phyloP scores from a whole-genome alignment of 106 monocot genomes.

The Dioscorea alata region DNA sequence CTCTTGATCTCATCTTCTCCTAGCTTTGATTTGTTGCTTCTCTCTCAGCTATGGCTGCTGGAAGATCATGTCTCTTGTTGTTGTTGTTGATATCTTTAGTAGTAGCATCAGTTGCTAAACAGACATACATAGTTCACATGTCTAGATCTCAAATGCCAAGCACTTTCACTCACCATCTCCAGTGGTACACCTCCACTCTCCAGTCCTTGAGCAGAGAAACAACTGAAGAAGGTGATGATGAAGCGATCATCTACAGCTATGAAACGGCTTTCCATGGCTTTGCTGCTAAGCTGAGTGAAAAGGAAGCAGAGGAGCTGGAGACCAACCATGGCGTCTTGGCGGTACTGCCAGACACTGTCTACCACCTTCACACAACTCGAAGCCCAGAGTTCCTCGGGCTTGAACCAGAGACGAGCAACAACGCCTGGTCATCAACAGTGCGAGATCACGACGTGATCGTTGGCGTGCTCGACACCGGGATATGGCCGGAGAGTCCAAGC shows the following conservation, averaged over 20 bases:
- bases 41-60: not conserved
- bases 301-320: constrained; percentile 38
- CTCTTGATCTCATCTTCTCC: no score
- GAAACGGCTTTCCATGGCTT: constrained; percentile 64
- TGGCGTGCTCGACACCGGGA: constrained; percentile 81
- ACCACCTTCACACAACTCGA: constrained; percentile 69
- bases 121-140: constrained; percentile 84
- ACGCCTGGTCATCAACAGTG: constrained; percentile 23
- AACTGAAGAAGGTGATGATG: constrained; percentile 2
- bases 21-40: not conserved
- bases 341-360: constrained; percentile 48
- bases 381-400: constrained; percentile 76
- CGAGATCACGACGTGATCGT: constrained; percentile 55
- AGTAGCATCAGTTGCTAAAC: not conserved
- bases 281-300: constrained; percentile 35
- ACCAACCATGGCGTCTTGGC: constrained; percentile 33
- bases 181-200: constrained; percentile 74
- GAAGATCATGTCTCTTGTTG: not conserved
- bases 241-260: constrained; percentile 75
- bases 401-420: constrained; percentile 18
- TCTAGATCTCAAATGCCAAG: constrained; percentile 53
- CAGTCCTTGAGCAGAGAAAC: constrained; percentile 9
- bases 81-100: not conserved
- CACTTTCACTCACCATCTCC: constrained; percentile 42
- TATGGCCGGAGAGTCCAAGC: constrained; percentile 88